phyloP scores from a whole-genome alignment of 352 stramenopile genomes.

The Pilasporangium apinafurcum region DNA sequence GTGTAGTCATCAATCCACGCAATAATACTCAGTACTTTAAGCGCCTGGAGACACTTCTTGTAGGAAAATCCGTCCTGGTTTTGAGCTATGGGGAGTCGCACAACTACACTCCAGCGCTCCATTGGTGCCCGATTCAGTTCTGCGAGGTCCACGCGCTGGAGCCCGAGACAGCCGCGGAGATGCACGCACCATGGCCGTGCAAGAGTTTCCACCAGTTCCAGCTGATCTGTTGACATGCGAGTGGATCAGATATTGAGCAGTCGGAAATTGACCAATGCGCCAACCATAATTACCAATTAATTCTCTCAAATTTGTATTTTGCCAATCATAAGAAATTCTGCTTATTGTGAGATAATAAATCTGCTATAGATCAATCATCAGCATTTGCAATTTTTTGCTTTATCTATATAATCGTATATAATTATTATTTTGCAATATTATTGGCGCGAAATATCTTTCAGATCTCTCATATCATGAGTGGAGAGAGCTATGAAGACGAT shows the following conservation, averaged over 20 bases:
- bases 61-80: background rate
- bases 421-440: no score
- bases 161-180: background rate
- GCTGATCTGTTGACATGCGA: slow-evolving; percentile 10
- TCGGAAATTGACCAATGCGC: slow-evolving; percentile 11
- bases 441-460: no score
- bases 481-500: no score
- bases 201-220: slow-evolving; percentile 19
- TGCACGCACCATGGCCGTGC: background rate
- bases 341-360: no score
- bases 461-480: no score
- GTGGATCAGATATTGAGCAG: slow-evolving; percentile 23
- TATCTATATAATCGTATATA: no score
- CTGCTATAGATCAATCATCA: no score
- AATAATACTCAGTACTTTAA: slow-evolving; percentile 18
- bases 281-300: background rate
- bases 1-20: slow-evolving; percentile 8
- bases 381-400: no score
- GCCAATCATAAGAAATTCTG: no score
- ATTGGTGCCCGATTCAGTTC: no score
- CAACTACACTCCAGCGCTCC: background rate
- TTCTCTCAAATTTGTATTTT: slow-evolving; percentile 7
- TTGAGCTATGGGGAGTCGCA: background rate
- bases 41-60: slow-evolving; percentile 7
- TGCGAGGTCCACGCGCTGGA: background rate